Base-by-base conservation (phyloP, 73 alveolate genomes). In the Symbiodinium natans region DNA sequence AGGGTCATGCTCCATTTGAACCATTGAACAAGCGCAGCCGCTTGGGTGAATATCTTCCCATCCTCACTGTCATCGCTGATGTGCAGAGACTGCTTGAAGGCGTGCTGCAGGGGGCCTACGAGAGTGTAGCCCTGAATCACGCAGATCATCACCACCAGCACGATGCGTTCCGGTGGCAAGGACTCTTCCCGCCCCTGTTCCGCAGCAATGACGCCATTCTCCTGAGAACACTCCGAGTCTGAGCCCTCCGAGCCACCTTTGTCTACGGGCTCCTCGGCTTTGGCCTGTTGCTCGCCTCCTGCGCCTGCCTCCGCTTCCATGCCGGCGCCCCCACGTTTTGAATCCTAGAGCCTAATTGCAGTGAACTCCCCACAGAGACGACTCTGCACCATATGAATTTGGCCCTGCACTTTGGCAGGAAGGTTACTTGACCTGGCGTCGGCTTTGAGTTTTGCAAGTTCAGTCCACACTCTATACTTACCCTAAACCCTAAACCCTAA, bases 121-220 rank as follows among this genome's bases (percentile, higher is more conserved):
- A 74, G 42, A n/a, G 84, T 74, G 84, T 74, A 74, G 46, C 84
- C 84, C 29, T 74, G 84, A 29, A 74, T 74, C 29, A 74, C 42
- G 27, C 84, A 74, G 11, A 74, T 74, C 84, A 74, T 74, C 84
- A 74, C 84, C 42, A 74, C 84, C 84, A 74, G 84, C 84, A 74
- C 84, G 31, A 74, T 74, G 42, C 84, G 84, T 33, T 74, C 31
- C 29, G 84, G 84, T 34, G 84, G 84, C 48, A 74, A 74, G 40
- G 84, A 74, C 84, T 74, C 84, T 74, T 74, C 84, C 41, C 31
- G 84, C 42, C 42, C 84, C 10, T 63, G 80, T 31, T 23, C 80
- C 9, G 80, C 80, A 13, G 80, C 40, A 25, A 63, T 63, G 40
- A 23, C 80, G 38, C 80, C 80, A n/a, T 63, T 63, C 38, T 63